Evolutionary conservation across 768 basidiomycete genomes (phyloP), one percentile per base, ranked within the genome.

Genomic region (Tylopilus plumbeoviolaceoides): DNA sequence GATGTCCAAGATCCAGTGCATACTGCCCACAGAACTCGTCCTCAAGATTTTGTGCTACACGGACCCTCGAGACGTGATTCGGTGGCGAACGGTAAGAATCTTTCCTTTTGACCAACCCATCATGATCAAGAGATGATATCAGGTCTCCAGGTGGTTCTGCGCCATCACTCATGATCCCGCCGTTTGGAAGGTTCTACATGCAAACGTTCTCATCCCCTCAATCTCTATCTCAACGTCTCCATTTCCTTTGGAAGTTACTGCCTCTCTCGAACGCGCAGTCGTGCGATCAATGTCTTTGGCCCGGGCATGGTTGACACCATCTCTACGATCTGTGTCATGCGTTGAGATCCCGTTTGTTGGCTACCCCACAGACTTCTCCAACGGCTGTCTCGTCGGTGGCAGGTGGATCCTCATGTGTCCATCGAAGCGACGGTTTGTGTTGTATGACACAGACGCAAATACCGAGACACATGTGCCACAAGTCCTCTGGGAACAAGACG

Each of bases 371-470:
- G 11, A 5, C 12, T 36, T 15, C 33, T 12, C 6, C 17, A 7
- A n/a, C 7, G 15, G 5, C n/a, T 5, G 7, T 6, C 21, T 54
- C 3, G 15, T 55, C 4, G 44, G 33, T 36, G 55, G 47, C 5
- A 36, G 47, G 20, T 57, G 56, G 48, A n/a, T 57, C 14, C 7
- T 47, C 3, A 17, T 47, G 14, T 46, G 48, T 9, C 48, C 50
- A 39, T 18, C 7, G 2, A 2, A n/a, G 0, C 40, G 11, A 15
- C 36, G 53, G 12, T 27, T 57, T 12, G 45, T 47, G 9, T 17
- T 50, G 33, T 57, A 50, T 6, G 53, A 55, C 20, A 50, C 17
- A 10, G 5, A 12, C 9, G 14, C 25, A 11, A 1, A 48, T 30
- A 11, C 12, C 7, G 27, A 27, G 10, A 28, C 27, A 3, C 18